Percentiles rank a stretch among this genome's conserved stretches.
phyloP scores from a whole-genome alignment of 192 early-diverging fungal species.

The Coemansia reversa region DNA sequence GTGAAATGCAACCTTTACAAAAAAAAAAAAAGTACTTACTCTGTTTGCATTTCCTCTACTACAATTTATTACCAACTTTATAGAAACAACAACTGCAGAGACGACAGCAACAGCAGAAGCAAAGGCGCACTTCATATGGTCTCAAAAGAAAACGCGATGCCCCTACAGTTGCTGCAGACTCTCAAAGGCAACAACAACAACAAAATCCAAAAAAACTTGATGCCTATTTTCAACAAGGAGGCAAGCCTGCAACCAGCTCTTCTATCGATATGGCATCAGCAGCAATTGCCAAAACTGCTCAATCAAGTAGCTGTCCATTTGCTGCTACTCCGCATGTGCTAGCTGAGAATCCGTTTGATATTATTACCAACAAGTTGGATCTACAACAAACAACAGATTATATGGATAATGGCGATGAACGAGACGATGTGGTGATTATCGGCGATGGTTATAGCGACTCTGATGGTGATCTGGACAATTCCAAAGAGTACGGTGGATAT shows the following conservation, averaged over 20 bases:
- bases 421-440: conserved; percentile 16
- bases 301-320: conserved; percentile 21
- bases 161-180: background rate
- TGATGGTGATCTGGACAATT: conserved; percentile 11
- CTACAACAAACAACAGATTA: conserved; percentile 1
- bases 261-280: conserved; percentile 2
- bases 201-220: conserved; percentile 10
- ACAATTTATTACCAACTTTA: background rate
- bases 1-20: too few species aligned
- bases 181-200: conserved; percentile 2
- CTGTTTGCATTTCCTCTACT: background rate
- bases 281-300: conserved; percentile 4
- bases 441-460: conserved; percentile 15
- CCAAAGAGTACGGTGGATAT: background rate
- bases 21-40: too few species aligned
- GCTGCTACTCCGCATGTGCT: conserved; percentile 34
- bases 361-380: conserved; percentile 20
- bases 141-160: conserved; percentile 31
- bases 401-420: background rate
- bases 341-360: conserved; percentile 43
- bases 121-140: background rate
- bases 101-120: conserved; percentile 23
- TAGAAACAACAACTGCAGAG: conserved; percentile 42
- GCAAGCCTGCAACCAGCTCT: background rate
- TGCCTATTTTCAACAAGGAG: conserved; percentile 11